A percentile compares a stretch with the other conserved stretches of the same genome.
phyloP scores from a whole-genome alignment of 768 basidiomycete genomes.

The Pleurotus tuoliensis region DNA sequence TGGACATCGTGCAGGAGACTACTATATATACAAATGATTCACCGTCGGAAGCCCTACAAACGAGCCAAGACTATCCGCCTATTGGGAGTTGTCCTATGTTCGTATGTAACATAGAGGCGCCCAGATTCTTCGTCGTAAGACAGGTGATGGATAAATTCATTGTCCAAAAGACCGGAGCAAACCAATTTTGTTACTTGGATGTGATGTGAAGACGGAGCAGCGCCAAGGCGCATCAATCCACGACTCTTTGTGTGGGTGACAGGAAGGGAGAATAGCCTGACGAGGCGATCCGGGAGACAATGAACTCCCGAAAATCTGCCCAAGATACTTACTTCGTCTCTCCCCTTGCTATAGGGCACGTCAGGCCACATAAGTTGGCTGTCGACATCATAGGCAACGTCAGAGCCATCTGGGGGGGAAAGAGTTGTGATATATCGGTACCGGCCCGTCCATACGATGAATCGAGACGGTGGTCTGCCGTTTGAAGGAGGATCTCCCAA shows the following conservation, averaged over 20 bases:
- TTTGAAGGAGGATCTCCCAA: too few relatives aligned
- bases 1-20: too few relatives aligned
- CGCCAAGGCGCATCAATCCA: not conserved
- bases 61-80: too few relatives aligned
- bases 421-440: not conserved
- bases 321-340: not conserved
- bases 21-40: too few relatives aligned
- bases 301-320: not conserved
- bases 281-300: not conserved
- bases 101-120: too few relatives aligned
- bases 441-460: not conserved
- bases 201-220: not conserved
- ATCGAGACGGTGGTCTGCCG: not conserved
- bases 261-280: not conserved
- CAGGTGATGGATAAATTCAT: not conserved
- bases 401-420: not conserved
- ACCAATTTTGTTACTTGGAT: not conserved
- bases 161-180: not conserved
- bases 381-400: not conserved
- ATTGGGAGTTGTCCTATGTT: too few relatives aligned
- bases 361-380: not conserved
- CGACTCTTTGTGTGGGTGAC: not conserved
- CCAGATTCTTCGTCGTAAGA: slow-evolving; percentile 8
- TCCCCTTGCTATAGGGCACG: not conserved
- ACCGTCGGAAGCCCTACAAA: too few relatives aligned